phyloP scores from a whole-genome alignment of 2,329 filamentous ascomycete genomes.

The Sclerotinia borealis region DNA sequence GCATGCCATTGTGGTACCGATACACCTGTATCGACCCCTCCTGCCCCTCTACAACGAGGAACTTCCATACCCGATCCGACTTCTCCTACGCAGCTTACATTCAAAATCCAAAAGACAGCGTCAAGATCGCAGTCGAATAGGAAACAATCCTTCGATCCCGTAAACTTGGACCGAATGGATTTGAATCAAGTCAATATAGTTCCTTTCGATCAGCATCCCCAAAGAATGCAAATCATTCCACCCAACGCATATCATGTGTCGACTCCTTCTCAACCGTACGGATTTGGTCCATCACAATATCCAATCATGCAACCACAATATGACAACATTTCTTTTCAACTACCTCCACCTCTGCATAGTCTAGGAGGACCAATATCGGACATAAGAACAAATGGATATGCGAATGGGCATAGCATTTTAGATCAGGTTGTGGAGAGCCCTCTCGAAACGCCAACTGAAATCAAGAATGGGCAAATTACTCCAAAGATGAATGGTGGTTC shows the following conservation, averaged over 20 bases:
- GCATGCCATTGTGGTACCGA: constrained; percentile 47
- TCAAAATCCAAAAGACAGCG: constrained; percentile 27
- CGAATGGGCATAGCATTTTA: constrained; percentile 14
- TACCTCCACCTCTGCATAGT: constrained; percentile 16
- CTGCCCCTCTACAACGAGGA: constrained; percentile 17
- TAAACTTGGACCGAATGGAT: constrained; percentile 47
- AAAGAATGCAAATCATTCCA: constrained; percentile 21
- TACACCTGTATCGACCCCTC: constrained; percentile 20
- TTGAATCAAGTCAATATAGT: constrained; percentile 46
- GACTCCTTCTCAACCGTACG: constrained; percentile 19
- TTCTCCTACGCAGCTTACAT: constrained; percentile 27
- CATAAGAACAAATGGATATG: constrained; percentile 18
- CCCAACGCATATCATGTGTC: constrained; percentile 23
- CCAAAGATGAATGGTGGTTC: constrained; percentile 16
- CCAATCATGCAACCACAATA: constrained; percentile 22
- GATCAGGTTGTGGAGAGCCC: constrained; percentile 25
- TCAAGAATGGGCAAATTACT: constrained; percentile 14
- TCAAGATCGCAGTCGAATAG: constrained; percentile 22
- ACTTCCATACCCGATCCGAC: constrained; percentile 37
- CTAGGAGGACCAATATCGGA: constrained; percentile 4
- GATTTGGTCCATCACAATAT: constrained; percentile 25
- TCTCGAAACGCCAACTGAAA: constrained; percentile 18
- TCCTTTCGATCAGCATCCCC: constrained; percentile 31
- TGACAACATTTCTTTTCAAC: constrained; percentile 20
- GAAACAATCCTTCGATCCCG: constrained; percentile 46